A percentile compares a stretch with the other conserved stretches of the same genome.
Conservation (phyloP, 441 rosid species). For the Geranium incanum region DNA sequence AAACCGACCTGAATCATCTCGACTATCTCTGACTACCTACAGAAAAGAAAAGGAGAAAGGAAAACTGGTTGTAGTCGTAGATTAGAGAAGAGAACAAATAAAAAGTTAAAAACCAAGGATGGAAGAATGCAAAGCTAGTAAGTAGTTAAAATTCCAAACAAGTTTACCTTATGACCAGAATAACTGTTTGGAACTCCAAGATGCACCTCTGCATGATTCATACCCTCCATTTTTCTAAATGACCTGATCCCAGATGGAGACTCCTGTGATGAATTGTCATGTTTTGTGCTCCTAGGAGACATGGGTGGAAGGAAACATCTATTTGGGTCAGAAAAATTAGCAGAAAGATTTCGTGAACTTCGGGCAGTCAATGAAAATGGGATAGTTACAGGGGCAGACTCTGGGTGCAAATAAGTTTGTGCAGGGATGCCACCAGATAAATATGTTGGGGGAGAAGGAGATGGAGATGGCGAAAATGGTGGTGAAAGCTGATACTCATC, state of each 20-base stretch:
- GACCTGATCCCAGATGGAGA: constrained; percentile 60
- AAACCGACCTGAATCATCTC: constrained; percentile 78
- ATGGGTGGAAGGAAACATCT: constrained; percentile 70
- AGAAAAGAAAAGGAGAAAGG: constrained; percentile 9
- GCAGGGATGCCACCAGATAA: constrained; percentile 27
- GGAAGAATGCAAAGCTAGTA: too few relatives aligned
- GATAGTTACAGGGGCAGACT: constrained; percentile 75
- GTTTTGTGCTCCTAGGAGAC: constrained; percentile 65
- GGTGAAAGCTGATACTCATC: constrained; percentile 81
- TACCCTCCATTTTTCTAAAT: constrained; percentile 43
- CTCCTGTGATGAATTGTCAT: constrained; percentile 67
- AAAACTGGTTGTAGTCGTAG: too few relatives aligned
- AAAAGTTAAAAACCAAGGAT: too few relatives aligned
- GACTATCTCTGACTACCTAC: constrained; percentile 55
- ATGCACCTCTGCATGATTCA: constrained; percentile 54
- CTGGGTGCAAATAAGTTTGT: constrained; percentile 38
- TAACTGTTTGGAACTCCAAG: too few relatives aligned
- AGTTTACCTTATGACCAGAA: too few relatives aligned
- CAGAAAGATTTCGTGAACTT: constrained; percentile 46
- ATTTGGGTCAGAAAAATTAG: constrained; percentile 73
- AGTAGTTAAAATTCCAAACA: too few relatives aligned
- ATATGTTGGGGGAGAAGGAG: constrained; percentile 51
- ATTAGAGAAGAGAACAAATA: too few relatives aligned
- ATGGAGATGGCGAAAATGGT: constrained; percentile 69
- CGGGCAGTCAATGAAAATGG: constrained; percentile 49